These are phyloP conservation scores for Cladosporium sp. DNA, from an alignment of 2,329 filamentous ascomycete genomes.

Conservation along the genomic window DNA sequence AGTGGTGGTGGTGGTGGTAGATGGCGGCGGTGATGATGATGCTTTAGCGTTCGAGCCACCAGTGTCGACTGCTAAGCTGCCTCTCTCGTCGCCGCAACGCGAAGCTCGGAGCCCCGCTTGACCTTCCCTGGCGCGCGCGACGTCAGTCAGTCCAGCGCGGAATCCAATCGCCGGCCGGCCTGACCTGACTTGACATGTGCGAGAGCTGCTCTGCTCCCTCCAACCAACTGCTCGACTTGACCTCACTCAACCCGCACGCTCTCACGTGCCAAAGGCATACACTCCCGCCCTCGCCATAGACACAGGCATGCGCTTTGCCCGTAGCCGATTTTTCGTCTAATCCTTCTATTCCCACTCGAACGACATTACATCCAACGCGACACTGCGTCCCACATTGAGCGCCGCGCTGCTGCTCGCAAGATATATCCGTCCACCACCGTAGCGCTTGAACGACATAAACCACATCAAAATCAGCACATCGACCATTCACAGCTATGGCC, in stretches of 20 bases:
- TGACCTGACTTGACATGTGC: conserved; percentile 1
- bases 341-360: neutral
- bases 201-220: neutral
- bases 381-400: neutral
- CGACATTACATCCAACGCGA: too few species aligned
- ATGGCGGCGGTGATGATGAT: conserved; percentile 6
- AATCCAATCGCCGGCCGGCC: neutral
- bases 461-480: neutral
- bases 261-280: neutral
- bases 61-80: neutral
- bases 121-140: neutral
- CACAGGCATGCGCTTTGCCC: neutral
- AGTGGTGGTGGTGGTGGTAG: neutral
- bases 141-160: neutral
- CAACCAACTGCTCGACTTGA: neutral
- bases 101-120: neutral
- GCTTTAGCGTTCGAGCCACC: neutral
- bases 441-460: too few species aligned
- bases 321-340: neutral
- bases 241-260: neutral
- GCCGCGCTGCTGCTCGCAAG: neutral
- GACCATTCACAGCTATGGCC: neutral
- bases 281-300: too few species aligned
- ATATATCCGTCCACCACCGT: too few species aligned
- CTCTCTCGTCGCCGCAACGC: neutral